These are phyloP conservation scores for Saksenaea vasiformis DNA, from an alignment of 371 early-diverging fungal genomes.

Conservation along the genomic window DNA sequence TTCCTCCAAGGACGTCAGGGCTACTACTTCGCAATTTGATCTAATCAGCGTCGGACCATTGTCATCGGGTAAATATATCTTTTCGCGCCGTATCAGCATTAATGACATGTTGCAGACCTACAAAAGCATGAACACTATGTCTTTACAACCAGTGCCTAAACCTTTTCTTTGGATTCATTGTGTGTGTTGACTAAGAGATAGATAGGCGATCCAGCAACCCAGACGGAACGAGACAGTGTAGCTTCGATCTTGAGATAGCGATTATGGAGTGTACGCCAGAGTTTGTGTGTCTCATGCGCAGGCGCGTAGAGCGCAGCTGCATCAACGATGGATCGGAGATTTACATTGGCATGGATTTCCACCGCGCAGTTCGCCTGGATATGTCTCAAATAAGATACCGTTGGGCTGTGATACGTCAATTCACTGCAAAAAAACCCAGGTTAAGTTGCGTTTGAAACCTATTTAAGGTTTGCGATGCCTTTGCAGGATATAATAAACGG, in stretches of 20 bases:
- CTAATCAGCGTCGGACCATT: slow-evolving; percentile 16
- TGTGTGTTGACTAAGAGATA: slow-evolving; percentile 23
- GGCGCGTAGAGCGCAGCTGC: slow-evolving; percentile 15
- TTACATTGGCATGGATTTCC: slow-evolving; percentile 16
- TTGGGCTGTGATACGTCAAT: background rate
- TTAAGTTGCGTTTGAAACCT: background rate
- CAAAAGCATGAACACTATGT: background rate
- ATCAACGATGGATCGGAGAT: slow-evolving; percentile 8
- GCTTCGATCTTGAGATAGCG: slow-evolving; percentile 9
- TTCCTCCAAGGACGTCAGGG: slow-evolving; percentile 6
- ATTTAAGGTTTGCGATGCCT: slow-evolving; percentile 10
- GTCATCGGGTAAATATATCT: slow-evolving; percentile 13
- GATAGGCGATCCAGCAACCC: slow-evolving; percentile 38
- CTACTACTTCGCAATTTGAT: slow-evolving; percentile 23
- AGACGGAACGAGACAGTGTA: slow-evolving; percentile 23
- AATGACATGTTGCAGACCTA: slow-evolving; percentile 29
- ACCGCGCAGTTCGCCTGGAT: background rate
- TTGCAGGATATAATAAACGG: slow-evolving; percentile 28
- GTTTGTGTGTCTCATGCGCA: slow-evolving; percentile 9
- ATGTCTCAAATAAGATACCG: background rate
- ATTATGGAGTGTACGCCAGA: slow-evolving; percentile 16
- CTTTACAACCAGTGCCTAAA: background rate
- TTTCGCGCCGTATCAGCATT: slow-evolving; percentile 31
- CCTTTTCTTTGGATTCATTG: slow-evolving; percentile 15
- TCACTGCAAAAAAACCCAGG: background rate